These are phyloP conservation scores for Kokia cookei DNA, from an alignment of 441 rosid genomes.

Conservation along the genomic window DNA sequence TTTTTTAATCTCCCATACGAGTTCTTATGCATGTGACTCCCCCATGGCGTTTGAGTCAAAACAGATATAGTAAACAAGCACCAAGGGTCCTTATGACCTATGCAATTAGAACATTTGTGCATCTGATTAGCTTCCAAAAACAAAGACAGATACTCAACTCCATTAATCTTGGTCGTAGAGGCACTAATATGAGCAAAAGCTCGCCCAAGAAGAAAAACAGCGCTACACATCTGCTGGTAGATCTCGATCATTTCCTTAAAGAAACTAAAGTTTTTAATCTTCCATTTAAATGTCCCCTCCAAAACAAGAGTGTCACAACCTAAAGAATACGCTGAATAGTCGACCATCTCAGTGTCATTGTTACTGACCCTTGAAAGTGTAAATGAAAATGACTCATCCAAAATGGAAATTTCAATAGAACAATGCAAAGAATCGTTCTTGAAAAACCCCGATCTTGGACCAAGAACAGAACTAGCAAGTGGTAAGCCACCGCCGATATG, in stretches of 20 bases:
- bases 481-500: conserved; percentile 89
- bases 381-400: conserved; percentile 78
- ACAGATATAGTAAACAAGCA: conserved; percentile 90
- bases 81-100: conserved; percentile 60
- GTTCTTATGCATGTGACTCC: conserved; percentile 86
- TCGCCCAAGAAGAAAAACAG: conserved; percentile 91
- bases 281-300: conserved; percentile 93
- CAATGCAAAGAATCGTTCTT: conserved; percentile 65
- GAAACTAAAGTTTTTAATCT: conserved; percentile 87
- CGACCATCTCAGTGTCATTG: conserved; percentile 27
- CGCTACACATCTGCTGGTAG: conserved; percentile 85
- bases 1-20: conserved; percentile 93
- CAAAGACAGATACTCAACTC: conserved; percentile 78
- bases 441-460: conserved; percentile 76
- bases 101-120: conserved; percentile 20
- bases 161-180: conserved; percentile 77
- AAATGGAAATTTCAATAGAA: conserved; percentile 73
- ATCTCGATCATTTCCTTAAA: conserved; percentile 97
- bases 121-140: conserved; percentile 92
- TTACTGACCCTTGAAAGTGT: conserved; percentile 46
- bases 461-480: conserved; percentile 62
- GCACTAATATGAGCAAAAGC: conserved; percentile 88
- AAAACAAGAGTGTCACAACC: conserved; percentile 70
- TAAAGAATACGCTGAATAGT: conserved; percentile 25
- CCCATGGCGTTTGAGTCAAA: conserved; percentile 79